Percentiles rank a stretch among this genome's conserved stretches.
Conservation (phyloP, 176 grass and related monocot genomes). For the Avena sativa region DNA sequence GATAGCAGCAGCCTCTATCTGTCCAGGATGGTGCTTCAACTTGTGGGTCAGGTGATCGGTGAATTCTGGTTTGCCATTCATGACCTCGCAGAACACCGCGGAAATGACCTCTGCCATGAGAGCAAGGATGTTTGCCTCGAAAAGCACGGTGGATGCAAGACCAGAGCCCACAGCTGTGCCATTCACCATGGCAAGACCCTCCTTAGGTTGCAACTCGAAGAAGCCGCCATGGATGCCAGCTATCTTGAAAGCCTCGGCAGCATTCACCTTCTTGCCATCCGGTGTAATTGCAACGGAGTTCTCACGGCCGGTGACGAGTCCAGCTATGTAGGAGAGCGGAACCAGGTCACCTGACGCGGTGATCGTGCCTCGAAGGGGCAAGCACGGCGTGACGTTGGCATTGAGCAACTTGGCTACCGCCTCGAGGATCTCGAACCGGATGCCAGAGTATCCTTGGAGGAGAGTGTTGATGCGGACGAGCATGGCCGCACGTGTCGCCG, state of each 20-base stretch:
- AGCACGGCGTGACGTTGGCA: constrained; percentile 48
- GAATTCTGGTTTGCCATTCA: constrained; percentile 44
- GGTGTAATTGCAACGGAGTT: constrained; percentile 50
- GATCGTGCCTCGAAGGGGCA: constrained; percentile 63
- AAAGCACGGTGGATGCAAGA: constrained; percentile 76
- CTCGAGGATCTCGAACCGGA: constrained; percentile 69
- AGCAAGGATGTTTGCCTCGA: constrained; percentile 74
- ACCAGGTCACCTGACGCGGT: constrained; percentile 52
- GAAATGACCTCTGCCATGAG: constrained; percentile 77
- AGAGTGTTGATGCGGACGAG: constrained; percentile 69
- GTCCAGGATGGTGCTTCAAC: constrained; percentile 60
- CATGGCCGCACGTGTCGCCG: constrained; percentile 58
- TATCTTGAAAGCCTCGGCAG: constrained; percentile 60
- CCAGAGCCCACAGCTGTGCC: constrained; percentile 88
- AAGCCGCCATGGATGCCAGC: constrained; percentile 56
- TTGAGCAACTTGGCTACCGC: constrained; percentile 57
- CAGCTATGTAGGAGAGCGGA: constrained; percentile 62
- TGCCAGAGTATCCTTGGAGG: constrained; percentile 62
- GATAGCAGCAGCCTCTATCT: constrained; percentile 63
- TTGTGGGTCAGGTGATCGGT: not conserved
- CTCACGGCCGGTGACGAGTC: constrained; percentile 52
- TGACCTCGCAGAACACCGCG: constrained; percentile 81
- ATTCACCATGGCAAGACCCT: constrained; percentile 86
- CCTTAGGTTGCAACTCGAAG: constrained; percentile 79
- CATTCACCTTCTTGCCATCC: constrained; percentile 55